A percentile compares a stretch with the other conserved stretches of the same genome.
These are phyloP conservation scores for Nectriaceae sp. DNA, from an alignment of 2,329 filamentous ascomycete species.

Conservation along the genomic window DNA sequence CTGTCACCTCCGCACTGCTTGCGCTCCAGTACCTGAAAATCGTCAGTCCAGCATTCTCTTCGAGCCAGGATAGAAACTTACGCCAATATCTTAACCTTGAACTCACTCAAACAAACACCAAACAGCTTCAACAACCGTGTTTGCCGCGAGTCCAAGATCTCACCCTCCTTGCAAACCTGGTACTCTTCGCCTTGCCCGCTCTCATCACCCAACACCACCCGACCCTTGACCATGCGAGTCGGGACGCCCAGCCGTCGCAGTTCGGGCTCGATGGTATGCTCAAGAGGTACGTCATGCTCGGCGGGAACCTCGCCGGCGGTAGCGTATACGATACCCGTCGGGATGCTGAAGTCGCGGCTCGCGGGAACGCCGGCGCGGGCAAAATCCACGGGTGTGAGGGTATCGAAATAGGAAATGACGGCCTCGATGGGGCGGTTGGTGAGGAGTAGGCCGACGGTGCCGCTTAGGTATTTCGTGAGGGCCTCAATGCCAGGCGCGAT, in stretches of 20 bases:
- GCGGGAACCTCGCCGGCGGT: constrained; percentile 76
- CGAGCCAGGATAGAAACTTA: constrained; percentile 43
- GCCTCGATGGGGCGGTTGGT: constrained; percentile 72
- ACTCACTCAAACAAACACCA: constrained; percentile 86
- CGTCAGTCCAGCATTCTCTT: constrained; percentile 12
- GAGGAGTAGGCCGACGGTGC: constrained; percentile 88
- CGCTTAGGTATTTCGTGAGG: constrained; percentile 70
- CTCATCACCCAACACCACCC: constrained; percentile 70
- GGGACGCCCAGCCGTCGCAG: constrained; percentile 88
- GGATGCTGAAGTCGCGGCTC: constrained; percentile 75
- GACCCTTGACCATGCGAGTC: constrained; percentile 84
- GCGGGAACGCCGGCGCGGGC: constrained; percentile 83
- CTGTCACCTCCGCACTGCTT: constrained; percentile 59
- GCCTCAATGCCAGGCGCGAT: constrained; percentile 75
- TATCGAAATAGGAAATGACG: constrained; percentile 72
- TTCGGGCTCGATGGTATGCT: constrained; percentile 88
- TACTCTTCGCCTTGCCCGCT: constrained; percentile 62
- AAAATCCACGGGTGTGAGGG: constrained; percentile 79
- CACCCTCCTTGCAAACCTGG: constrained; percentile 80
- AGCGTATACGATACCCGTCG: constrained; percentile 79
- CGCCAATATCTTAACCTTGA: constrained; percentile 78
- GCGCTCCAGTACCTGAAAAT: constrained; percentile 60
- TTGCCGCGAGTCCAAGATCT: constrained; percentile 86
- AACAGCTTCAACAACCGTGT: constrained; percentile 94
- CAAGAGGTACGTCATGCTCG: constrained; percentile 83